Evolutionary conservation across 768 basidiomycete genomes (phyloP), one percentile per base, ranked within the genome.

Genomic region (Suillus subaureus): DNA sequence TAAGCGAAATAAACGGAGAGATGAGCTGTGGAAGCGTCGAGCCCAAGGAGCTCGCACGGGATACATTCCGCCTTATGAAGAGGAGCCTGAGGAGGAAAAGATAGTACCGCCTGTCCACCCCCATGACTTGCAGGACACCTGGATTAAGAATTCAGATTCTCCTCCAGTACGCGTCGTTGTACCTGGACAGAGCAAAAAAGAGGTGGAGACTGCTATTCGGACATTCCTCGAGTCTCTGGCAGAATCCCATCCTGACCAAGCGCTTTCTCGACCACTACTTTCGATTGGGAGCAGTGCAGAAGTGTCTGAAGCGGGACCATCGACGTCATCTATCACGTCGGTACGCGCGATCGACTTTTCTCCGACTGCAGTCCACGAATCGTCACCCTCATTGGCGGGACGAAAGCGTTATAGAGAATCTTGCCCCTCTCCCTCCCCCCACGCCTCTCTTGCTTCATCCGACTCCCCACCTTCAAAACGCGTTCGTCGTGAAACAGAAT

Each of bases 91-190:
- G 35, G 77, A 81, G 9, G 78, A 82, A 23, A 66, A 64, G 6
- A 33, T 69, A 9, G 71, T 75, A 3, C 77, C 75, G 12, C 78
- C 81, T 0, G 73, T 81, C 26, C 72, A 75, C 13, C 67, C 70
- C 3, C 72, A 77, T 26, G 75, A 75, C 31, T 76, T 81, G 66
- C 70, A 74, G 57, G 72, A 71, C 13, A 72, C 72, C 39, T 82
- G 81, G 81, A 74, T 75, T 2, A 72, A 71, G 11, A 73, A 73
- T 9, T 70, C 83, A 62, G 75, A 79, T 11, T 71, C 72, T 23
- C 57, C 49, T 5, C 79, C 81, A 40, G 69, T 71, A 23, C 74
- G 81, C 7, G 68, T 80, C 40, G 68, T 82, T 21, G 78, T 80
- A 3, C 81, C 82, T 43, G 77, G 79, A 13, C 78, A 78, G 69